phyloP scores from a whole-genome alignment of 352 stramenopile species.

The Pythium coloratum region DNA sequence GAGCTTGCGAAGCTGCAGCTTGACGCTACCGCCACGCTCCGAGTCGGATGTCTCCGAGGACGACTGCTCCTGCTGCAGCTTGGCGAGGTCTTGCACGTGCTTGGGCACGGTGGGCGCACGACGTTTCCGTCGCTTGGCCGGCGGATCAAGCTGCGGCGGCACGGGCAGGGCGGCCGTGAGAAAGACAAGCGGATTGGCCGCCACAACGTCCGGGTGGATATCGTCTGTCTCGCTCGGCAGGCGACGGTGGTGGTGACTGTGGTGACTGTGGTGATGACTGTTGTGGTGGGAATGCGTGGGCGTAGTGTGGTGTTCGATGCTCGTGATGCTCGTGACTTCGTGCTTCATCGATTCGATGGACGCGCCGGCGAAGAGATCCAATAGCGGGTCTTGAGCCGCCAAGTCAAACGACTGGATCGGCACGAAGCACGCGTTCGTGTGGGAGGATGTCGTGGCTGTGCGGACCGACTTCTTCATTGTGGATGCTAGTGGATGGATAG shows the following conservation, averaged over 20 bases:
- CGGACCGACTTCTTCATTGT: slow-evolving; percentile 2
- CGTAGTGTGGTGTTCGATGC: background rate
- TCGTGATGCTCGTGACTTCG: background rate
- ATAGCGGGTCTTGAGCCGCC: slow-evolving; percentile 16
- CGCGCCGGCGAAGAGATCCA: slow-evolving; percentile 18
- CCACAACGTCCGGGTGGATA: background rate
- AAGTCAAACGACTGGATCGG: slow-evolving; percentile 28
- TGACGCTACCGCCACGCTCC: slow-evolving; percentile 17
- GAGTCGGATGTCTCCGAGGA: slow-evolving; percentile 26
- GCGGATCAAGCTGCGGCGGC: slow-evolving; percentile 20
- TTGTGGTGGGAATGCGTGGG: background rate
- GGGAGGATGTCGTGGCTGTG: slow-evolving; percentile 1
- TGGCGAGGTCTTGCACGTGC: slow-evolving; percentile 24
- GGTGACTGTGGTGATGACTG: slow-evolving; percentile 9
- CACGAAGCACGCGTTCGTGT: slow-evolving; percentile 18
- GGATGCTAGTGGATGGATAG: too few relatives aligned
- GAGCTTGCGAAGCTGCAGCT: slow-evolving; percentile 29
- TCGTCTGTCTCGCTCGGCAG: background rate
- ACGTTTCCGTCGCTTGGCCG: slow-evolving; percentile 24
- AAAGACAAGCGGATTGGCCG: slow-evolving; percentile 22
- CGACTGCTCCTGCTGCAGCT: slow-evolving; percentile 20
- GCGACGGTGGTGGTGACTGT: slow-evolving; percentile 10
- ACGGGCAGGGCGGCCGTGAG: slow-evolving; percentile 21
- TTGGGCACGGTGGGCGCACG: slow-evolving; percentile 16
- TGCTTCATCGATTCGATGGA: slow-evolving; percentile 16